Evolutionary conservation across 352 stramenopile genomes (phyloP), one percentile per base, ranked within the genome.

Genomic region (Globisporangium barbulae): DNA sequence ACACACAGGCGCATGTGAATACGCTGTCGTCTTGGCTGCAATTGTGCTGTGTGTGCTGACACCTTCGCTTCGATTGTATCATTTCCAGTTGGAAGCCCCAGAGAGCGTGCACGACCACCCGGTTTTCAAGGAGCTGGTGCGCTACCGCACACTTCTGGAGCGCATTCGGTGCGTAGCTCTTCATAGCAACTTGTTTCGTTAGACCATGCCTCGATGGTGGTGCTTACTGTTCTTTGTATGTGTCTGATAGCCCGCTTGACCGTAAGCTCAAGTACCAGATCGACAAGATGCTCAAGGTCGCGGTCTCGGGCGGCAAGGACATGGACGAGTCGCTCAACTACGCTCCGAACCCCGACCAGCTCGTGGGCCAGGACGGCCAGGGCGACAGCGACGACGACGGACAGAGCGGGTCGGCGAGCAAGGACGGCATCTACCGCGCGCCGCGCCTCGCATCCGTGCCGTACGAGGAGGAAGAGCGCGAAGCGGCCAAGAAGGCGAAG

Each of bases 241-340:
- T 15, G 22, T 52, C 8, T 35, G 5, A 47, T 37, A 87, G 79
- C 31, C 87, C 87, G 35, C 72, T 95, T 19, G 87, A 95, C 57
- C 85, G 85, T 53, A 95, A 95, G 72, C 83, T 95, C 72, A 91
- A 90, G 70, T 95, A 95, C 67, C 87, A 95, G 66, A 83, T 95
- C n/a, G 87, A 95, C 73, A 95, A 95, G 67, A 87, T 95, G 81
- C 83, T 93, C 62, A 93, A 93, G 74, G 84, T 94, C 47, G 85
- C 84, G n/a, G 59, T 93, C 9, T 90, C 82, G 21, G 83, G 79
- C 19, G 79, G 79, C 64, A 81, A 90, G 61, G 78, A 83, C 37
- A 55, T 93, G 52, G 84, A 93, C 61, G 85, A 90, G 59, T 88
- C 85, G 58, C 70, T 95, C 47, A 87, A 74, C 67, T 95, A 92